Evolutionary conservation across 306 rosid species (phyloP).

Genomic region (Medicago ruthenica): DNA sequence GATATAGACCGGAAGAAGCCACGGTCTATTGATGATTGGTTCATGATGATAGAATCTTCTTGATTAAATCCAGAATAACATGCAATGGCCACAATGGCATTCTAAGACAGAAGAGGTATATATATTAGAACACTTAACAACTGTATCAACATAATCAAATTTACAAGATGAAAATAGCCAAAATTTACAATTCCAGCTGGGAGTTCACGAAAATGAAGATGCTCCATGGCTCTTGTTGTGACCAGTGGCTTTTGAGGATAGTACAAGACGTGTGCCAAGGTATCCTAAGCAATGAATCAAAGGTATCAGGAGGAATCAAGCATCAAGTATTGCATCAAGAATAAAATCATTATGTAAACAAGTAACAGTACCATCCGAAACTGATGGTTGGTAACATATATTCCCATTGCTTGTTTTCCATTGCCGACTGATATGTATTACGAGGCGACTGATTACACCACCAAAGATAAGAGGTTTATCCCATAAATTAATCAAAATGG

Average conservation of each 20-base stretch:
- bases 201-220: slow-evolving; percentile 97
- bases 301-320: slow-evolving; percentile 30
- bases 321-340: slow-evolving; percentile 16
- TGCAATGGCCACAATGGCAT: slow-evolving; percentile 96
- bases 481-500: slow-evolving; percentile 3
- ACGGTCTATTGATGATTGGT: slow-evolving; percentile 94
- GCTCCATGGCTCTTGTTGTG: slow-evolving; percentile 99
- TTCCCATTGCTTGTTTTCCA: slow-evolving; percentile 99
- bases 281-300: slow-evolving; percentile 63
- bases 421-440: slow-evolving; percentile 96
- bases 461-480: slow-evolving; percentile 23
- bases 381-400: slow-evolving; percentile 96
- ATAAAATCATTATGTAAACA: no score
- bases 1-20: slow-evolving; percentile 95
- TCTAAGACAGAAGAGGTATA: slow-evolving; percentile 51
- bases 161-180: slow-evolving; percentile 4
- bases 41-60: slow-evolving; percentile 99
- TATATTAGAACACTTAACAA: slow-evolving; percentile 21
- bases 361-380: slow-evolving; percentile 90
- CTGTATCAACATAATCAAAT: slow-evolving; percentile 26
- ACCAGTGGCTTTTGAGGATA: slow-evolving; percentile 98
- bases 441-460: slow-evolving; percentile 81
- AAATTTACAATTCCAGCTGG: slow-evolving; percentile 95
- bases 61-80: slow-evolving; percentile 98
- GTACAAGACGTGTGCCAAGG: slow-evolving; percentile 96